Base-by-base conservation (phyloP, 2,329 filamentous ascomycete species). In the Arthrobotrys megalospora region DNA sequence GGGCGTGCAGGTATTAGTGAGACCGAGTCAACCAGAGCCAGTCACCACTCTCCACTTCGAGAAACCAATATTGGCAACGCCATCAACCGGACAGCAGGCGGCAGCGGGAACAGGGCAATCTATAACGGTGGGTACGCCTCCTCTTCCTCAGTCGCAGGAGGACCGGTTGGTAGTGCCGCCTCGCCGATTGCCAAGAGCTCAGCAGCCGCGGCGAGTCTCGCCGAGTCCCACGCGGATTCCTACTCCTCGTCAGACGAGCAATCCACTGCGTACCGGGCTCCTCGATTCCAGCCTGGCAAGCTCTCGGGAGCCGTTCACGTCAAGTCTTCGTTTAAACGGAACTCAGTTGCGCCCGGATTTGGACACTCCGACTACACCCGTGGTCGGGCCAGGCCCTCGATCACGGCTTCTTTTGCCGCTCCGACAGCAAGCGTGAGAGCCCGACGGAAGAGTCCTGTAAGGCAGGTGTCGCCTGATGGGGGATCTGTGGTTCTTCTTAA, bases 401-500 rank as follows among this genome's bases (percentile, higher is more conserved):
- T 77, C 73, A 71, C 73, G 73, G 73, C 73, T 77, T 77, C 73
- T 77, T 77, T 77, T 77, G 73, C 73, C 75, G 75, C 75, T 78
- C 75, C 75, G 75, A 78, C 75, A 78, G 75, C 75, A 71, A 78
- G 75, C 75, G 75, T 78, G 48, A 78, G 67, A 84, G 69, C 82
- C 84, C 62, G 82, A 84, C 67, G 85, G 85, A 77, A 82, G 83
- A 80, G 85, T 83, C 66, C 82, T 84, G 67, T 83, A 82, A n/a
- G 82, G 82, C 48, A 81, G 84, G 69, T 85, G 85, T 79, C 83
- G 83, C 50, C 82, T 83, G 66, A 83, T 85, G 70, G 82, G 85
- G 53, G 84, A 71, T 81, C 82, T 32, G 82, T 84, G 71, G 19
- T 60, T 43, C 16, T 60, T 60, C 36, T 60, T 28, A 83, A 84